These are phyloP conservation scores for Jaltomata sinuosa DNA, from an alignment of 257 asterid genomes.

Conservation along the genomic window DNA sequence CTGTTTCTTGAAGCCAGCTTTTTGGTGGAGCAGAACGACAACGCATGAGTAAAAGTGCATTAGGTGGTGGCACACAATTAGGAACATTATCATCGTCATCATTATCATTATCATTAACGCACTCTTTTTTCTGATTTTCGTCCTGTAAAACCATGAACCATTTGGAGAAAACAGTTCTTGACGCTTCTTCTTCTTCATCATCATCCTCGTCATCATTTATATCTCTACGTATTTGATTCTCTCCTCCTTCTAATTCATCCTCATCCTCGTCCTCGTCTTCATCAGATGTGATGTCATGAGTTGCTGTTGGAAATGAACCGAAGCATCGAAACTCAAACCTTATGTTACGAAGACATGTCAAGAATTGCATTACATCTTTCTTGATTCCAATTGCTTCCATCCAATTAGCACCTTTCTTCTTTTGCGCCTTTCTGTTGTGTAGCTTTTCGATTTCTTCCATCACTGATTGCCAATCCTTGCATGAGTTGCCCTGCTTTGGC, in stretches of 20 bases:
- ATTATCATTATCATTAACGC: not conserved
- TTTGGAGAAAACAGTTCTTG: conserved; percentile 56
- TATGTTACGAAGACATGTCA: conserved; percentile 54
- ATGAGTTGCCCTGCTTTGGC: conserved; percentile 22
- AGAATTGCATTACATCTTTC: conserved; percentile 73
- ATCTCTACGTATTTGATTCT: not conserved
- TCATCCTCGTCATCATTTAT: conserved; percentile 3
- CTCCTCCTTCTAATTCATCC: not conserved
- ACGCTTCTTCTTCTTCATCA: conserved; percentile 19
- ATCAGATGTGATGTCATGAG: conserved; percentile 45
- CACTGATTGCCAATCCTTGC: conserved; percentile 87
- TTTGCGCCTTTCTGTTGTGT: conserved; percentile 33
- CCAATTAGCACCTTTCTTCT: conserved; percentile 45
- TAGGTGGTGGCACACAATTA: conserved; percentile 39
- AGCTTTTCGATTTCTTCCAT: conserved; percentile 90
- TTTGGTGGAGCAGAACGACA: conserved; percentile 87
- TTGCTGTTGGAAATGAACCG: conserved; percentile 48
- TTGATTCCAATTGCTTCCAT: conserved; percentile 59
- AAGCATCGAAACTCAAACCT: conserved; percentile 78
- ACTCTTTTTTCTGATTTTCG: conserved; percentile 17
- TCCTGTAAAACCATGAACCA: conserved; percentile 81
- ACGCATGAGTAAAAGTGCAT: conserved; percentile 74
- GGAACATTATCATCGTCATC: not conserved
- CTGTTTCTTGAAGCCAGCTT: conserved; percentile 55
- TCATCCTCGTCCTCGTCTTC: conserved; percentile 47